Percentiles rank a stretch among this genome's conserved stretches.
Conservation (phyloP, 768 basidiomycete species). For the Jaapia argillacea region DNA sequence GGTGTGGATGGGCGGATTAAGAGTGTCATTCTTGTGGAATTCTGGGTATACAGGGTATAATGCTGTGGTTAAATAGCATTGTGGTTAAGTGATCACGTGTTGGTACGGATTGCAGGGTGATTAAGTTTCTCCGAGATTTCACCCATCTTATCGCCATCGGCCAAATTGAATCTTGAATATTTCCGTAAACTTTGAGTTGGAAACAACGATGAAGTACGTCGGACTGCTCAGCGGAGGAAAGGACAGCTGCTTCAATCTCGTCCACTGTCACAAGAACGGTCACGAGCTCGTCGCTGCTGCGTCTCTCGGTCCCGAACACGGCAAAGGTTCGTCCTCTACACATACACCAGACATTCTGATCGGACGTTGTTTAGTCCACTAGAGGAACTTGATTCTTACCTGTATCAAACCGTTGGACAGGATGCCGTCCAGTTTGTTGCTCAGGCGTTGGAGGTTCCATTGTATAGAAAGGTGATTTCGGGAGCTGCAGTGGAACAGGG, state of each 20-base stretch:
- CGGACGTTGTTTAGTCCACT: conserved; percentile 13
- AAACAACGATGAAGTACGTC: conserved; percentile 87
- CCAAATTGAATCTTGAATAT: too few relatives aligned
- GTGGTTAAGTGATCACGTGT: too few relatives aligned
- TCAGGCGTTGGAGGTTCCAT: conserved; percentile 73
- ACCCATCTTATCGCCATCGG: too few relatives aligned
- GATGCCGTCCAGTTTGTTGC: conserved; percentile 86
- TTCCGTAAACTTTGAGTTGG: too few relatives aligned
- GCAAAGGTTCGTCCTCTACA: conserved; percentile 58
- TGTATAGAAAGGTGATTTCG: conserved; percentile 72
- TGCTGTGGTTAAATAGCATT: too few relatives aligned
- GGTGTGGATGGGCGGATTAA: conserved; percentile 45
- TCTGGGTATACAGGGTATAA: too few relatives aligned
- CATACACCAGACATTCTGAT: conserved; percentile 10
- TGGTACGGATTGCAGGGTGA: too few relatives aligned
- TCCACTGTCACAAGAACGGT: conserved; percentile 79
- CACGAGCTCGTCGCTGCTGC: conserved; percentile 86
- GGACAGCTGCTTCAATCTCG: conserved; percentile 92
- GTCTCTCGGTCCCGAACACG: conserved; percentile 72
- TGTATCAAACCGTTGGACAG: conserved; percentile 99
- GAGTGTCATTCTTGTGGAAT: background rate
- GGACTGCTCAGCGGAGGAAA: conserved; percentile 95
- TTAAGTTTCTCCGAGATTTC: too few relatives aligned
- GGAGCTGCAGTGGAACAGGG: conserved; percentile 77
- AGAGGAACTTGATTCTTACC: conserved; percentile 98